Evolutionary conservation across 352 stramenopile species (phyloP).

Genomic region (Phytophthora niederhauseri): DNA sequence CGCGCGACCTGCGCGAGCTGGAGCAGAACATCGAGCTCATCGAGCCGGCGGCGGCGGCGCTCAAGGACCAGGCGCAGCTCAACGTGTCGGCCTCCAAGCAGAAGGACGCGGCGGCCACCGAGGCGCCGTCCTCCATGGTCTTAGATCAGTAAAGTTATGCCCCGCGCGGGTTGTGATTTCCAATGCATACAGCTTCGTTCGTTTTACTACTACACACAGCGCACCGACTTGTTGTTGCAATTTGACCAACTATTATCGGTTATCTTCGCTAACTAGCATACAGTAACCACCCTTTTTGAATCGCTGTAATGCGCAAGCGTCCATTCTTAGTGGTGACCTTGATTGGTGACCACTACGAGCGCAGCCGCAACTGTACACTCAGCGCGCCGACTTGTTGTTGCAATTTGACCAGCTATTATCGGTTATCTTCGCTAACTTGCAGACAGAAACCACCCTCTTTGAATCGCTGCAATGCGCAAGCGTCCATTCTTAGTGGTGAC

Average conservation of each 20-base stretch:
- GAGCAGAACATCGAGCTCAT: constrained; percentile 90
- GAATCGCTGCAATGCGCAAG: too few species aligned
- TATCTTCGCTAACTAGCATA: too few species aligned
- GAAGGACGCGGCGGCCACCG: constrained; percentile 62
- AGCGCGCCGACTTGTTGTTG: too few species aligned
- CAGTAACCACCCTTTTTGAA: too few species aligned
- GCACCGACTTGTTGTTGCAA: too few species aligned
- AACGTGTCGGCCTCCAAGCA: constrained; percentile 66
- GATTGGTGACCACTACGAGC: constrained; percentile 6
- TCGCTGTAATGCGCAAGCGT: neutral
- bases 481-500: neutral
- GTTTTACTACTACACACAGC: constrained; percentile 18
- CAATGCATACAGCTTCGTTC: constrained; percentile 39
- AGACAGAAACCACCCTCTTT: too few species aligned
- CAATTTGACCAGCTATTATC: too few species aligned
- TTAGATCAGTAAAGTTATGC: constrained; percentile 86
- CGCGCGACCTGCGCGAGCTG: constrained; percentile 80
- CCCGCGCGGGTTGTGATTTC: constrained; percentile 30
- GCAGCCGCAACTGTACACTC: neutral
- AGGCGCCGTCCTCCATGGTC: constrained; percentile 77
- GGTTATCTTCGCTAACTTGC: too few species aligned
- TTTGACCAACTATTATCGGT: too few species aligned
- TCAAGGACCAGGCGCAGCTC: constrained; percentile 84
- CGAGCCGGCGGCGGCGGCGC: constrained; percentile 65
- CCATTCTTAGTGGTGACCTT: neutral